Conservation (phyloP, 192 early-diverging fungal species). For the Rhizophagus sp. region DNA sequence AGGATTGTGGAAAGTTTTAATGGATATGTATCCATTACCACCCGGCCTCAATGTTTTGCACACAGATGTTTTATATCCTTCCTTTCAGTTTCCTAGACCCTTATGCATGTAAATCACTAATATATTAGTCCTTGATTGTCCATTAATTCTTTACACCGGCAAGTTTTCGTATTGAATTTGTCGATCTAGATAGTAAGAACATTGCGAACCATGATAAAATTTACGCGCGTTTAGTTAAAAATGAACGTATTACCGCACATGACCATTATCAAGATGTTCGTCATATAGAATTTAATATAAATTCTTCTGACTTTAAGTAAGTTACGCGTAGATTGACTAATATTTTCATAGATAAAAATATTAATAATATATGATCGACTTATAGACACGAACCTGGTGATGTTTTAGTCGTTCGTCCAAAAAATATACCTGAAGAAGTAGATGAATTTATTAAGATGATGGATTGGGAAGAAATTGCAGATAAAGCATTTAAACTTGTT, state of each 20-base stretch:
- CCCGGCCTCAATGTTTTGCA: conserved; percentile 52
- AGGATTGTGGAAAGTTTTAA: conserved; percentile 69
- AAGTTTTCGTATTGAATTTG: conserved; percentile 51
- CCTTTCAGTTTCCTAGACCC: conserved; percentile 30
- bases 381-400: conserved; percentile 76
- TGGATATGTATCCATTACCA: conserved; percentile 64
- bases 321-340: neutral
- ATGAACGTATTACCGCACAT: conserved; percentile 68
- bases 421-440: conserved; percentile 73
- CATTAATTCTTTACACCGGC: conserved; percentile 24
- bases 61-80: conserved; percentile 44
- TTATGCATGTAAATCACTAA: neutral
- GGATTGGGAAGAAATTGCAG: conserved; percentile 67
- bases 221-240: conserved; percentile 45
- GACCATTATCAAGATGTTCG: conserved; percentile 96
- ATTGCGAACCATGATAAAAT: conserved; percentile 34
- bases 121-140: conserved; percentile 5
- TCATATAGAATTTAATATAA: conserved; percentile 65
- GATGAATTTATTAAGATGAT: conserved; percentile 66
- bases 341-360: conserved; percentile 13
- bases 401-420: conserved; percentile 73
- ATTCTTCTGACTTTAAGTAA: conserved; percentile 28
- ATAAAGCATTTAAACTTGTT: conserved; percentile 57
- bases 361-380: neutral
- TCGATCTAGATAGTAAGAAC: neutral